Percentiles rank a stretch among this genome's conserved stretches.
Conservation (phyloP, 2,329 filamentous ascomycete species). For the Monosporascus sp. region DNA sequence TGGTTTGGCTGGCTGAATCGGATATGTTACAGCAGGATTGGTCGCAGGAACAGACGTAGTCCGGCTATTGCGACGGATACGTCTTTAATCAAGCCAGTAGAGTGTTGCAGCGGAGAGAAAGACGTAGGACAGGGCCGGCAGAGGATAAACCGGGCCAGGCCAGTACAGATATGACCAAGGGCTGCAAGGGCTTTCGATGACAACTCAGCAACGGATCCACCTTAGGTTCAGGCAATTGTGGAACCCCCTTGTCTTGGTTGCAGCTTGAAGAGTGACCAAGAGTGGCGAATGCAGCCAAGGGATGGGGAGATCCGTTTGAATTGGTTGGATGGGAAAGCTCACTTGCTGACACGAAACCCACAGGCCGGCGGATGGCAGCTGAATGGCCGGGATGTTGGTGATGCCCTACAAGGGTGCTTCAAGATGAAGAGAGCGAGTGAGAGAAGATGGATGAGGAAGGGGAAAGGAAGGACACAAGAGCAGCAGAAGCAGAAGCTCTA, state of each 20-base stretch:
- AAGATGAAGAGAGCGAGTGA: neutral
- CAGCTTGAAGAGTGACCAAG: neutral
- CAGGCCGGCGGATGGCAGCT: neutral
- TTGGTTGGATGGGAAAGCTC: neutral
- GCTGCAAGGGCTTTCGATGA: neutral
- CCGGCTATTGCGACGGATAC: neutral
- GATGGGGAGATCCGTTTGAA: too few species aligned
- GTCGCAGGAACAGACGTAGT: neutral
- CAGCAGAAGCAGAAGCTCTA: neutral
- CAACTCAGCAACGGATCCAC: neutral
- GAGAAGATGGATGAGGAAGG: neutral
- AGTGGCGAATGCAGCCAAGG: neutral
- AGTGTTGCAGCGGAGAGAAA: neutral
- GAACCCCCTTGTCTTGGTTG: neutral
- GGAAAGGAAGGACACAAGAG: neutral
- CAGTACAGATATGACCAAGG: neutral
- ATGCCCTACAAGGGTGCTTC: neutral
- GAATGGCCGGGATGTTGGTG: too few species aligned
- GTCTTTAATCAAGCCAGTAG: neutral
- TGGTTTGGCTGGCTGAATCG: neutral
- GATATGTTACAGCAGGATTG: neutral
- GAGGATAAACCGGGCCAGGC: neutral
- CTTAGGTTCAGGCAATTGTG: neutral
- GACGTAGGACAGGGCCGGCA: neutral
- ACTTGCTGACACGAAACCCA: neutral